phyloP scores from a whole-genome alignment of 208 protist genomes.

The Crithidia mellificae region DNA sequence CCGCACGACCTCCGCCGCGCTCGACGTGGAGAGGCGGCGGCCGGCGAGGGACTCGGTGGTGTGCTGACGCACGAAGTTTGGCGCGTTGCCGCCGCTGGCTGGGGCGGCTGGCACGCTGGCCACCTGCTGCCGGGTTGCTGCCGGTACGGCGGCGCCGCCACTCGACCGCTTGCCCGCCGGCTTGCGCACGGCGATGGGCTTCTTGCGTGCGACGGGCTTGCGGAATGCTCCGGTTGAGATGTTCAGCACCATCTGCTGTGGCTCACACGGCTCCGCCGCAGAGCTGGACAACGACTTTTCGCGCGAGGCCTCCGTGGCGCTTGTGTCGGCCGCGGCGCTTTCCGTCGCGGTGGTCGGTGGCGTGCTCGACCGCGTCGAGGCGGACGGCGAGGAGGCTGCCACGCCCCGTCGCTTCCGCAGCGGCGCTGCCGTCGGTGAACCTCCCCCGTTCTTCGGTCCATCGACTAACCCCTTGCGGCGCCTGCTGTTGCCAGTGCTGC shows the following conservation, averaged over 20 bases:
- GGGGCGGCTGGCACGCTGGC: constrained; percentile 9
- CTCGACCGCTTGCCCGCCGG: background rate
- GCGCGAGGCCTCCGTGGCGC: background rate
- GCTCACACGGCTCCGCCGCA: constrained; percentile 6
- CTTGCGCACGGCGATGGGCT: constrained; percentile 8
- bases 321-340: background rate
- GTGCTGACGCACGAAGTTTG: constrained; percentile 23
- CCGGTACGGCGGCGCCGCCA: background rate
- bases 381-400: constrained; percentile 11
- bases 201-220: constrained; percentile 16
- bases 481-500: background rate
- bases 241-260: constrained; percentile 30
- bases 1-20: constrained; percentile 5
- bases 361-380: constrained; percentile 3
- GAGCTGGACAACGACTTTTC: background rate
- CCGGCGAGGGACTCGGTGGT: constrained; percentile 8
- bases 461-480: background rate
- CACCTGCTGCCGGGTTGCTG: constrained; percentile 17
- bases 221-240: constrained; percentile 28
- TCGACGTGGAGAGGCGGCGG: constrained; percentile 12
- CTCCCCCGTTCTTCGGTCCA: background rate
- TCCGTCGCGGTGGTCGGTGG: background rate
- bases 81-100: background rate
- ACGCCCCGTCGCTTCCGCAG: background rate
- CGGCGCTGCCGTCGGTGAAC: background rate